phyloP scores from a whole-genome alignment of 805 yeast species.

The Ogataea pignaliae region DNA sequence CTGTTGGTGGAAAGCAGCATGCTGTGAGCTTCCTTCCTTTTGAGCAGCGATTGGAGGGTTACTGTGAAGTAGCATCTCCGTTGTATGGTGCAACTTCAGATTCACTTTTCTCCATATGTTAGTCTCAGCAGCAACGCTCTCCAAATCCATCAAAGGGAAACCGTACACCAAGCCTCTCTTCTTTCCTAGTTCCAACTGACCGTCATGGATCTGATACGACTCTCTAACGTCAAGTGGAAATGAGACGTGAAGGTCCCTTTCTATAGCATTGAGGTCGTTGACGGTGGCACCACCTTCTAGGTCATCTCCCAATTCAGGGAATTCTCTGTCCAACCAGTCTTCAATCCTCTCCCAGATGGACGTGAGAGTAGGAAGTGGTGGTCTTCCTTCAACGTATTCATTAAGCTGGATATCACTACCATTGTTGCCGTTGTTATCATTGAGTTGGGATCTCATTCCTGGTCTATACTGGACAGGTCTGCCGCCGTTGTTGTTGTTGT shows the following conservation, averaged over 20 bases:
- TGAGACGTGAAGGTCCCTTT: slow-evolving; percentile 67
- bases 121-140: slow-evolving; percentile 75
- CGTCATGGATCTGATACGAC: slow-evolving; percentile 79
- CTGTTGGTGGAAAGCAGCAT: slow-evolving; percentile 15
- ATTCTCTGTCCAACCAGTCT: slow-evolving; percentile 72
- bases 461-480: slow-evolving; percentile 39
- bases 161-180: slow-evolving; percentile 80
- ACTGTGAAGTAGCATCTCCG: slow-evolving; percentile 10
- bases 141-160: slow-evolving; percentile 71
- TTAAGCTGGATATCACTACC: slow-evolving; percentile 51
- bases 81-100: slow-evolving; percentile 29
- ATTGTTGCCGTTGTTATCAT: slow-evolving; percentile 29
- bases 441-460: slow-evolving; percentile 35
- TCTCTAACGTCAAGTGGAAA: slow-evolving; percentile 83
- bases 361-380: slow-evolving; percentile 59
- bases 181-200: slow-evolving; percentile 77
- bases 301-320: slow-evolving; percentile 77
- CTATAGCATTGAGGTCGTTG: slow-evolving; percentile 77
- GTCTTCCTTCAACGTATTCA: slow-evolving; percentile 39
- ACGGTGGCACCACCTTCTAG: slow-evolving; percentile 75
- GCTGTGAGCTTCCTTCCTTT: slow-evolving; percentile 8
- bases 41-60: slow-evolving; percentile 8
- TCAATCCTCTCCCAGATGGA: slow-evolving; percentile 89
- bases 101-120: slow-evolving; percentile 77
- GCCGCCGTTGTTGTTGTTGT: slow-evolving; percentile 8